phyloP scores from a whole-genome alignment of 2,329 filamentous ascomycete genomes.

The Madurella fahalii region DNA sequence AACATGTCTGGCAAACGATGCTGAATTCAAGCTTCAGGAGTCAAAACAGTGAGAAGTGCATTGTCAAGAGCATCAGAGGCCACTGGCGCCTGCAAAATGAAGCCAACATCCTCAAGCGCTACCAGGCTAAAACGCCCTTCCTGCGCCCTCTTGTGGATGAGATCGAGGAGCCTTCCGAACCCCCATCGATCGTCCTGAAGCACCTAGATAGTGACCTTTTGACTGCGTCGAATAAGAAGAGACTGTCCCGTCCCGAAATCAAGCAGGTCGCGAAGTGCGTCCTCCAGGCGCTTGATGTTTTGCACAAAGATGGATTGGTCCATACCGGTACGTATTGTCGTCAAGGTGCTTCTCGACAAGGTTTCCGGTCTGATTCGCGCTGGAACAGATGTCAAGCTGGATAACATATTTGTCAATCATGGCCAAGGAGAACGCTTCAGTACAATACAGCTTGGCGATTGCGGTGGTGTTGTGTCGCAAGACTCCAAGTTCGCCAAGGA shows the following conservation, averaged over 20 bases:
- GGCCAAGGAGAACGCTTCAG: conserved; percentile 20
- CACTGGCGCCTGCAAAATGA: conserved; percentile 26
- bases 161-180: conserved; percentile 21
- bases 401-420: conserved; percentile 26
- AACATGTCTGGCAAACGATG: not conserved
- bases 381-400: conserved; percentile 23
- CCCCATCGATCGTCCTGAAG: conserved; percentile 22
- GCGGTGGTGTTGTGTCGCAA: conserved; percentile 20
- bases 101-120: conserved; percentile 25
- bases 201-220: conserved; percentile 25
- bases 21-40: not conserved
- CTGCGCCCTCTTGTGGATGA: conserved; percentile 25
- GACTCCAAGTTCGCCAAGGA: conserved; percentile 22
- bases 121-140: conserved; percentile 19
- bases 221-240: conserved; percentile 23
- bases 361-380: not conserved
- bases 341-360: not conserved
- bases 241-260: conserved; percentile 24
- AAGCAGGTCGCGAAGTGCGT: conserved; percentile 24
- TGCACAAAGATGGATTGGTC: conserved; percentile 25
- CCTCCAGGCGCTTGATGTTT: conserved; percentile 21
- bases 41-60: conserved; percentile 18
- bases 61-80: conserved; percentile 23
- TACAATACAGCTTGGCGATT: conserved; percentile 26
- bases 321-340: conserved; percentile 15